Percentiles rank a stretch among this genome's conserved stretches.
Conservation (phyloP, 441 rosid genomes). For the Capsella rubella region DNA sequence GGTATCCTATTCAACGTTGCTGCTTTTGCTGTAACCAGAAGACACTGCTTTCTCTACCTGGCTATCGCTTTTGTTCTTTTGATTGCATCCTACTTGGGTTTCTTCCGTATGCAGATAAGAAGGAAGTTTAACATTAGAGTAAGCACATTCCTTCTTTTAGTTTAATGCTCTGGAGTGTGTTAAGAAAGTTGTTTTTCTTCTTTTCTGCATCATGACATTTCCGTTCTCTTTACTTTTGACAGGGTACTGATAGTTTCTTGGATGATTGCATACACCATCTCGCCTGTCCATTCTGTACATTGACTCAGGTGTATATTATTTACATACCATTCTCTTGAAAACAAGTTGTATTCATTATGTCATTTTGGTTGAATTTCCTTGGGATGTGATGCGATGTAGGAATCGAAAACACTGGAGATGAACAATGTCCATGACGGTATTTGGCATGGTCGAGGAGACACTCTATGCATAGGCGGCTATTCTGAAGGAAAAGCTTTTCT, state of each 20-base stretch:
- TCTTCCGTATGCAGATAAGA: constrained; percentile 72
- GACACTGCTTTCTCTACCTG: constrained; percentile 70
- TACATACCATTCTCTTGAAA: neutral
- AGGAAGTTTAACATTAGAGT: constrained; percentile 87
- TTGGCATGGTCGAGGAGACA: constrained; percentile 97
- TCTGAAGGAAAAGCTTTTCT: constrained; percentile 63
- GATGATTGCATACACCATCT: constrained; percentile 84
- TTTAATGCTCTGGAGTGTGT: constrained; percentile 3
- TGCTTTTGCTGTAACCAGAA: constrained; percentile 63
- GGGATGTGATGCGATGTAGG: constrained; percentile 54
- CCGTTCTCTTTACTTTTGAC: constrained; percentile 32
- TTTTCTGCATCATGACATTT: constrained; percentile 21
- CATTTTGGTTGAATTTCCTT: constrained; percentile 25
- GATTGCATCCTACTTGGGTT: constrained; percentile 70
- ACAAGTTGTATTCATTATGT: constrained; percentile 4
- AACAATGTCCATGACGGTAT: constrained; percentile 92
- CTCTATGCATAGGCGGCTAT: constrained; percentile 69
- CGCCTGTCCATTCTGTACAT: constrained; percentile 78
- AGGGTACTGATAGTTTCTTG: constrained; percentile 76
- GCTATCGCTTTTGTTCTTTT: constrained; percentile 59
- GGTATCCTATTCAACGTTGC: constrained; percentile 55
- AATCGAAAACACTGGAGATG: constrained; percentile 91
- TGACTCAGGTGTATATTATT: constrained; percentile 68
- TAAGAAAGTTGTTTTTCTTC: neutral
- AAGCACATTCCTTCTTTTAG: constrained; percentile 38